Evolutionary conservation across 495 filamentous ascomycete species (phyloP).

Genomic region (Tuber melanosporum): DNA sequence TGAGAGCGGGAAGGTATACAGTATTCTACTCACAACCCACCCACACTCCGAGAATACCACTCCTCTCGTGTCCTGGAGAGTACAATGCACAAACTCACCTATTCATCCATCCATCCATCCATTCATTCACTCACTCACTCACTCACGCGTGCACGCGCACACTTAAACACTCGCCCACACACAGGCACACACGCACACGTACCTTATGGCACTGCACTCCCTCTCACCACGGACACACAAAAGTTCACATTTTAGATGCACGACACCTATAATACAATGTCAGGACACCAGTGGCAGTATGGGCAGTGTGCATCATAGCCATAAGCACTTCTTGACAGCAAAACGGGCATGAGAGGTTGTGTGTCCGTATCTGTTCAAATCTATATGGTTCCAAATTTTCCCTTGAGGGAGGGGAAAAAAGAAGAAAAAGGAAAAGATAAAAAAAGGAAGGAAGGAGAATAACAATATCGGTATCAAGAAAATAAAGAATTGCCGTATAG

Average conservation of each 20-base stretch:
- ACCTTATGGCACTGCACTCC: not conserved
- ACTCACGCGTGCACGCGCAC: not conserved
- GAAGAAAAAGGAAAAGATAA: not conserved
- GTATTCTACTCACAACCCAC: slow-evolving; percentile 12
- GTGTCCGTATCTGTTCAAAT: not conserved
- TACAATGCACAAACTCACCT: not conserved
- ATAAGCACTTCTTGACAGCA: not conserved
- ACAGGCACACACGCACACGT: not conserved
- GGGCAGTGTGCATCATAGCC: not conserved
- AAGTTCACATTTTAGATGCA: not conserved
- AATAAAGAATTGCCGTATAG: slow-evolving; percentile 1
- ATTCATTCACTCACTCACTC: not conserved
- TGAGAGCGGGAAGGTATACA: slow-evolving; percentile 19
- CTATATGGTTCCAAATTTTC: not conserved
- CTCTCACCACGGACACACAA: slow-evolving; percentile 1
- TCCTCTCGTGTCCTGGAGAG: not conserved
- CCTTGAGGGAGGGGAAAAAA: not conserved
- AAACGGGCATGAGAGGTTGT: not conserved
- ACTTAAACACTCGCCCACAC: not conserved
- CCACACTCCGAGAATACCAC: slow-evolving; percentile 11
- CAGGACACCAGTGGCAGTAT: slow-evolving; percentile 5
- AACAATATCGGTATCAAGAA: not conserved
- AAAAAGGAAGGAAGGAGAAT: not conserved
- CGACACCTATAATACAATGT: not conserved
- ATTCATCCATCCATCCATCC: no score